Percentiles rank a stretch among this genome's conserved stretches.
Evolutionary conservation across 768 basidiomycete genomes (phyloP).

Genomic region (Tephrocybe sp.): DNA sequence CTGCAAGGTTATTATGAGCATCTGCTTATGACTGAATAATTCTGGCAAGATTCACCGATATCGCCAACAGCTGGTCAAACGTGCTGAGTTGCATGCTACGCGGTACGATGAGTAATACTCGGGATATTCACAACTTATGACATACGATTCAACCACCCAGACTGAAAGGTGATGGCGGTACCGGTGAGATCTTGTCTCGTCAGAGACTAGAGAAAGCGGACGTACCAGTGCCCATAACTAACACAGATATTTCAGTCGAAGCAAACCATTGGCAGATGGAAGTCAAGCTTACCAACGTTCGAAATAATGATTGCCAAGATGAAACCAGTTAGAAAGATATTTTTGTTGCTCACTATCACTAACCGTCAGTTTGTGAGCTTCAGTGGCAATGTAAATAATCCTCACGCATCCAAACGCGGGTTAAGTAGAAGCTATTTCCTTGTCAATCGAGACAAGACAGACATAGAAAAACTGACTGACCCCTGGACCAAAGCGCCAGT

Average conservation of each 20-base stretch:
- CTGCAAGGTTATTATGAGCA: slow-evolving; percentile 21
- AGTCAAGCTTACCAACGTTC: slow-evolving; percentile 32
- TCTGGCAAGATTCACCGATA: slow-evolving; percentile 29
- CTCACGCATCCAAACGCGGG: slow-evolving; percentile 49
- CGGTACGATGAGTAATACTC: not conserved
- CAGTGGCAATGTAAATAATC: not conserved
- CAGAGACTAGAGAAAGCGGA: not conserved
- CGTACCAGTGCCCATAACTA: slow-evolving; percentile 30
- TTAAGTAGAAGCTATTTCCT: slow-evolving; percentile 42
- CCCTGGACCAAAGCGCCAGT: slow-evolving; percentile 54
- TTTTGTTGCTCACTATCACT: slow-evolving; percentile 40
- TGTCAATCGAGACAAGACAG: not conserved
- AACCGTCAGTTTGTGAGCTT: not conserved
- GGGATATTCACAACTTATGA: not conserved
- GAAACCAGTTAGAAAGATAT: slow-evolving; percentile 28
- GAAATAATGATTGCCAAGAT: slow-evolving; percentile 33
- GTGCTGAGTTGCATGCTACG: slow-evolving; percentile 37
- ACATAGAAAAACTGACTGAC: slow-evolving; percentile 25
- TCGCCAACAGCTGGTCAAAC: slow-evolving; percentile 31
- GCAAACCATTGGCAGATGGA: not conserved
- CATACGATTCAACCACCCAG: slow-evolving; percentile 44
- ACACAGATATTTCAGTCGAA: not conserved
- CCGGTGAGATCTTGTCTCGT: not conserved
- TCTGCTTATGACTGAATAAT: not conserved
- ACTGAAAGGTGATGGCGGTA: slow-evolving; percentile 24